Conservation (phyloP, 768 basidiomycete species). For the Megacollybia marginata region DNA sequence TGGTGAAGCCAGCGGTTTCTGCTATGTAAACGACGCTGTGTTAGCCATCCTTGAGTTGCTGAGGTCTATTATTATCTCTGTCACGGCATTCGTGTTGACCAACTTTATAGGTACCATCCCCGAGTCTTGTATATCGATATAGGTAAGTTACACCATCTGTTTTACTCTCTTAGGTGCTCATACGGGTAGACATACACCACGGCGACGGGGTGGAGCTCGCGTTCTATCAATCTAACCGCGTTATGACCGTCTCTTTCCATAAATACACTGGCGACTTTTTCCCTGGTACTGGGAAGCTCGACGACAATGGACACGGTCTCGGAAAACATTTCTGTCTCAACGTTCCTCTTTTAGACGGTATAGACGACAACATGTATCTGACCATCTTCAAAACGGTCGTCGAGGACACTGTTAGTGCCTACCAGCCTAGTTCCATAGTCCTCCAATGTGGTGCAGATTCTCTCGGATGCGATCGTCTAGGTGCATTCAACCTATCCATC, state of each 20-base stretch:
- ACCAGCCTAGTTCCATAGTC: constrained; percentile 85
- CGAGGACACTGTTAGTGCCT: constrained; percentile 86
- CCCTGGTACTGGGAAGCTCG: constrained; percentile 92
- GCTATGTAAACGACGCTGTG: constrained; percentile 97
- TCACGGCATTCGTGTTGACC: not conserved
- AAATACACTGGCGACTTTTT: constrained; percentile 99
- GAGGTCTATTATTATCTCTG: constrained; percentile 37
- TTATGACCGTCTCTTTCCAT: constrained; percentile 98
- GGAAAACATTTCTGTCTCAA: constrained; percentile 96
- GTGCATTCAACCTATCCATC: constrained; percentile 96
- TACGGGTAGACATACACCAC: constrained; percentile 76
- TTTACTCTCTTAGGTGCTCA: too few species aligned
- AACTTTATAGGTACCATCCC: constrained; percentile 64
- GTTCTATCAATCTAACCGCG: constrained; percentile 96
- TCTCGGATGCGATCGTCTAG: constrained; percentile 88
- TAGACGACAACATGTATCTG: constrained; percentile 96
- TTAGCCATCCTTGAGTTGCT: constrained; percentile 90
- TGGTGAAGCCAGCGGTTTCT: constrained; percentile 96
- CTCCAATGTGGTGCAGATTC: constrained; percentile 97
- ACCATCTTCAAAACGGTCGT: constrained; percentile 94
- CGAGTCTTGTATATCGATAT: constrained; percentile 98
- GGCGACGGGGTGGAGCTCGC: constrained; percentile 98
- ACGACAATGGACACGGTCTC: constrained; percentile 81
- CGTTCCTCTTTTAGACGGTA: constrained; percentile 90
- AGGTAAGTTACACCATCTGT: not conserved